These are phyloP conservation scores for Nymphaea colorata DNA, from an alignment of 164 flowering plant genomes.

Conservation along the genomic window DNA sequence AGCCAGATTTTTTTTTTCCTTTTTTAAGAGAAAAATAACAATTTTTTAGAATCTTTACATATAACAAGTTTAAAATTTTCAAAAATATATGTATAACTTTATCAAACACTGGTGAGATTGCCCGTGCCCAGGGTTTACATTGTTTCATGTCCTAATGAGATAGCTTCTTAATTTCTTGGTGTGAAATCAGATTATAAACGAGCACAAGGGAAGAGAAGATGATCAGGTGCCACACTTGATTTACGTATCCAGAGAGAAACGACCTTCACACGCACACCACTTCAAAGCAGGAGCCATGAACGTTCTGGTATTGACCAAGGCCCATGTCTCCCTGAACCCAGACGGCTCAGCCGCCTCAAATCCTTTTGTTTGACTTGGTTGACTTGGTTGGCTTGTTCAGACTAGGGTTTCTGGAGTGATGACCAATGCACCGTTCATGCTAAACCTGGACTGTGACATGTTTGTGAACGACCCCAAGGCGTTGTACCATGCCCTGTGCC, in stretches of 20 bases:
- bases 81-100: background rate
- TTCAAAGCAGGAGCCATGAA: slow-evolving; percentile 81
- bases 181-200: slow-evolving; percentile 28
- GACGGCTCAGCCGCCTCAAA: background rate
- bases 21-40: background rate
- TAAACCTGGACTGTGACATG: slow-evolving; percentile 77
- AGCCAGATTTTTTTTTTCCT: no score
- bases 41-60: background rate
- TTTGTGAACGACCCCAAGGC: slow-evolving; percentile 39
- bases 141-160: no score
- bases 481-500: slow-evolving; percentile 45
- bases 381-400: slow-evolving; percentile 10
- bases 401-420: slow-evolving; percentile 56
- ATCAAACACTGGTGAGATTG: background rate
- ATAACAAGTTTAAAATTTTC: no score
- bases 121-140: no score
- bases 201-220: slow-evolving; percentile 25
- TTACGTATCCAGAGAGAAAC: slow-evolving; percentile 56
- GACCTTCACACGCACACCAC: slow-evolving; percentile 41
- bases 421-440: slow-evolving; percentile 62
- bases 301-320: slow-evolving; percentile 24
- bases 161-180: no score
- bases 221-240: slow-evolving; percentile 41
- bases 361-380: background rate
- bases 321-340: background rate